These are phyloP conservation scores for Leccinum pseudoinsigne DNA, from an alignment of 1,284 basidiomycete genomes.

Conservation along the genomic window DNA sequence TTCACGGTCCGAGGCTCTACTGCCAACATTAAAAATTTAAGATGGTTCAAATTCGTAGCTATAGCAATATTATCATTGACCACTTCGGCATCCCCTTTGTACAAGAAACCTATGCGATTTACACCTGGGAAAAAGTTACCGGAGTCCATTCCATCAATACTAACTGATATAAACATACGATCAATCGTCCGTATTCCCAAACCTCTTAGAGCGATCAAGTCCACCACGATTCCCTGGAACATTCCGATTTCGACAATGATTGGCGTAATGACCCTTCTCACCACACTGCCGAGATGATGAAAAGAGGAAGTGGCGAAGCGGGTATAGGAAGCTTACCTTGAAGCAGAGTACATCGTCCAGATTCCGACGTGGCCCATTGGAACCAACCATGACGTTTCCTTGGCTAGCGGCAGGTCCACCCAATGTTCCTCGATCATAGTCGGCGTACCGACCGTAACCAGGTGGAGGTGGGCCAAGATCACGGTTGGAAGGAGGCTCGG, in stretches of 20 bases:
- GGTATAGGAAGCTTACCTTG: conserved; percentile 54
- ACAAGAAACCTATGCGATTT: neutral
- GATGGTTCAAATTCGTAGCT: neutral
- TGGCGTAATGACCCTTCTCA: conserved; percentile 94
- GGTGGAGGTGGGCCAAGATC: conserved; percentile 91
- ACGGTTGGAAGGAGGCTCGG: conserved; percentile 69
- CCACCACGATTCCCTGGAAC: conserved; percentile 82
- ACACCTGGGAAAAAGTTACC: neutral
- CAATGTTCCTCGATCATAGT: conserved; percentile 63
- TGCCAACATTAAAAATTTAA: neutral
- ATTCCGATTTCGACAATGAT: conserved; percentile 85
- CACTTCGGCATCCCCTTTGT: neutral
- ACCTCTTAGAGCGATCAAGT: conserved; percentile 47
- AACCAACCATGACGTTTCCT: conserved; percentile 17
- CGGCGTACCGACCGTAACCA: conserved; percentile 84
- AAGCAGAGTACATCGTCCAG: conserved; percentile 89
- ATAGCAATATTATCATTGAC: neutral
- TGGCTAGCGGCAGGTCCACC: conserved; percentile 22
- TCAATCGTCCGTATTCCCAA: conserved; percentile 35
- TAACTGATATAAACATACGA: neutral
- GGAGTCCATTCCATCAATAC: neutral
- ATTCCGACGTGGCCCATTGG: conserved; percentile 61
- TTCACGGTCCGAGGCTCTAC: neutral
- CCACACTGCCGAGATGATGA: conserved; percentile 58
- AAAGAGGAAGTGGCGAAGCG: conserved; percentile 11